Percentiles rank a stretch among this genome's conserved stretches.
Evolutionary conservation across 169 alveolate species (phyloP).

Genomic region (Eimeria tenella): DNA sequence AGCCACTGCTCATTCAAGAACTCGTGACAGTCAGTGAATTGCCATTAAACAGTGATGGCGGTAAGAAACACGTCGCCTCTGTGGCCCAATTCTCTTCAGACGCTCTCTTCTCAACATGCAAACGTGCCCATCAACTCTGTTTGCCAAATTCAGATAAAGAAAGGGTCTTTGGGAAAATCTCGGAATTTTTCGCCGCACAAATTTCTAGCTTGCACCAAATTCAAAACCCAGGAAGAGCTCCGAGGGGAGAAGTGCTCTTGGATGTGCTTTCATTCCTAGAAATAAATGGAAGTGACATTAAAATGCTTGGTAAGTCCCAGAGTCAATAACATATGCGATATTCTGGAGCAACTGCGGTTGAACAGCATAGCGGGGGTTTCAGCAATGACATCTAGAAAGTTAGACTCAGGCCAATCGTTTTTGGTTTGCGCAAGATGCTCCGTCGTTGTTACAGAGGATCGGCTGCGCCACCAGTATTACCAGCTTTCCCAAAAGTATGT

Average conservation of each 20-base stretch:
- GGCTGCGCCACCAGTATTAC: conserved; percentile 59
- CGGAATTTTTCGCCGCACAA: conserved; percentile 38
- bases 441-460: conserved; percentile 27
- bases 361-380: too few species aligned
- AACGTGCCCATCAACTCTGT: background rate
- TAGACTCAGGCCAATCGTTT: background rate
- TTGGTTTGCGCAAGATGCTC: background rate
- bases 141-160: conserved; percentile 32
- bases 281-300: conserved; percentile 46
- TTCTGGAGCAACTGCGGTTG: background rate
- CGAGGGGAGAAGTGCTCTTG: conserved; percentile 59
- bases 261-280: conserved; percentile 36
- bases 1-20: conserved; percentile 45
- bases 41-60: conserved; percentile 36
- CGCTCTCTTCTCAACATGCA: background rate
- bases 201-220: conserved; percentile 37
- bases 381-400: background rate
- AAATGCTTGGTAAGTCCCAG: conserved; percentile 3
- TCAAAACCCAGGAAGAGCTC: conserved; percentile 62
- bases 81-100: background rate
- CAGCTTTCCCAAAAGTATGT: conserved; percentile 60
- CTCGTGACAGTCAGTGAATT: conserved; percentile 46
- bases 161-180: conserved; percentile 57
- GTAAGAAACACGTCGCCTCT: conserved; percentile 5
- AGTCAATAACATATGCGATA: background rate